Percentiles rank a stretch among this genome's conserved stretches.
These are phyloP conservation scores for Aegilops umbellulata DNA, from an alignment of 176 grass and related monocot genomes.

Conservation along the genomic window DNA sequence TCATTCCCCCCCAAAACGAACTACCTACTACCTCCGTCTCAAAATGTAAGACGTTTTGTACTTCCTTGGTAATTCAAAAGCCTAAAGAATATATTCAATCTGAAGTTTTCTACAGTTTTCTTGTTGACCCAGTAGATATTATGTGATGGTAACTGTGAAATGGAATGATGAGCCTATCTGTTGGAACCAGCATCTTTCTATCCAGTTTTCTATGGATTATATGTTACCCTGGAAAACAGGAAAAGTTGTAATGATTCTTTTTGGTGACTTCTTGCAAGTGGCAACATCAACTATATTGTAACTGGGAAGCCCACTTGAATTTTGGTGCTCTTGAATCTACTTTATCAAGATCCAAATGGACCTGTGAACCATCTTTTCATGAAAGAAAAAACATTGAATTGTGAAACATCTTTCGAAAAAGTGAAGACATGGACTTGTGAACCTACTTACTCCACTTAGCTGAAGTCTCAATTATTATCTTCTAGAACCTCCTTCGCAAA, in stretches of 20 bases:
- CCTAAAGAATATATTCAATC: background rate
- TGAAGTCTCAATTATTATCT: background rate
- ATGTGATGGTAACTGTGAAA: conserved; percentile 7
- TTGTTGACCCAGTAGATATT: background rate
- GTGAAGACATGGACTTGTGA: background rate
- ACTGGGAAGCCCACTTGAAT: background rate
- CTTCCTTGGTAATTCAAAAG: background rate
- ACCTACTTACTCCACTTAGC: background rate
- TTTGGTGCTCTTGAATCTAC: background rate
- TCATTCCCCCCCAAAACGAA: background rate
- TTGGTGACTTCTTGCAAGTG: conserved; percentile 3
- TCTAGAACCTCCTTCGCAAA: background rate
- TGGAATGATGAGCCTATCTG: background rate
- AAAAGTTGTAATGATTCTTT: background rate
- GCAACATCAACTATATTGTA: background rate
- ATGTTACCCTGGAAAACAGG: background rate
- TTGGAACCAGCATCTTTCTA: background rate
- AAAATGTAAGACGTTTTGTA: too few relatives aligned
- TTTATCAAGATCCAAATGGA: background rate
- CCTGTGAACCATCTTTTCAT: background rate
- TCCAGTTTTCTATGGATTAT: conserved; percentile 1
- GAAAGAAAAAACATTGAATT: background rate
- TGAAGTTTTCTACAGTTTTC: background rate
- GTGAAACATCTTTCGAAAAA: background rate
- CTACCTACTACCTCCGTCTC: background rate